Evolutionary conservation across 179 eudicot species (phyloP), one percentile per base, ranked within the genome.

Genomic region (Silene coronaria): DNA sequence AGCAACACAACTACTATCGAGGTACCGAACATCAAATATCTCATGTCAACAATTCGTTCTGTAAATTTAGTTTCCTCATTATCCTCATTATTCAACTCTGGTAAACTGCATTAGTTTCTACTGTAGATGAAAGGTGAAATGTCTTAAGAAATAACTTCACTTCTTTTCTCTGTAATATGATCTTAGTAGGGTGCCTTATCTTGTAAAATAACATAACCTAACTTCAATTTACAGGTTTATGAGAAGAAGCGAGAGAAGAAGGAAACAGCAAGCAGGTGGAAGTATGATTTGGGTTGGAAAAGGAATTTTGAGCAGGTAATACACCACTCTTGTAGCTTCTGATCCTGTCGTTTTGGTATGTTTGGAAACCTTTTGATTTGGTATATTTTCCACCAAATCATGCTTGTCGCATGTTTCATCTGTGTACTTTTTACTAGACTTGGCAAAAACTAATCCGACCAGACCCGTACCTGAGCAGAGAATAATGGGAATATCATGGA

Each of bases 1-100:
- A 94, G 94, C 91, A 94, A 94, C 80, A 91, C 98, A 67, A 91
- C 98, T 70, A 89, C 96, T 36, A 82, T 94, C 32, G 98, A 94
- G 96, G 98, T 94, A 88, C 67, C 13, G 48, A 62, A 23, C 72
- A 63, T 55, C 55, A 28, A 45, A 71, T 46, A 26, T 23, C 38
- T 66, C 72, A 45, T 24, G 59, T 11, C 48, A 51, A 27, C 51
- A 8, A 0, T 75, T 6, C 59, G 21, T 24, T 59, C 42, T 62
- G 27, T 26, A 13, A 4, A 21, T 32, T 26, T 28, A 4, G 21
- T 21, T 72, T 2, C 8, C 19, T 53, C 34, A n/a, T 26, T 55
- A 22, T 6, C 22, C 17, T 4, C 63, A 4, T 53, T 17, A n/a
- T 53, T 24, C 38, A 34, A 30, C 36, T 72, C 21, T 19, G 28